phyloP scores from a whole-genome alignment of 179 eudicot species.

The Corrigiola litoralis region DNA sequence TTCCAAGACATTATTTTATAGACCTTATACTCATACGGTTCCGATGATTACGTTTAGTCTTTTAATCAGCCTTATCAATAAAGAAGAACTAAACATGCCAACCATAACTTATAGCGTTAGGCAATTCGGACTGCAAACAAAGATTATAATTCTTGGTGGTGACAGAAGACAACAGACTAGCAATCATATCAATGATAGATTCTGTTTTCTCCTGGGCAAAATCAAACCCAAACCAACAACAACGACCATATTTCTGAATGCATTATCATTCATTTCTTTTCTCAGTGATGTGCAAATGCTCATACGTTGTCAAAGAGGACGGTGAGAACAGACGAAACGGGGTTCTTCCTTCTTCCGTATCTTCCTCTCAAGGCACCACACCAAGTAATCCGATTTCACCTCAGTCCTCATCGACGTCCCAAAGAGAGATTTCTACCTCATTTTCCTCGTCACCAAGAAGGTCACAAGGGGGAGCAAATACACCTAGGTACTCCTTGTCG shows the following conservation, averaged over 20 bases:
- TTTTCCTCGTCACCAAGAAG: slow-evolving; percentile 17
- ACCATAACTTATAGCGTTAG: slow-evolving; percentile 24
- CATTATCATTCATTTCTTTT: slow-evolving; percentile 46
- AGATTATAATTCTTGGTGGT: too few species aligned
- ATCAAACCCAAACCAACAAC: neutral
- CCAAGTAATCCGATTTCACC: slow-evolving; percentile 16
- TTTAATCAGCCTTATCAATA: slow-evolving; percentile 1
- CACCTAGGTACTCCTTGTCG: slow-evolving; percentile 8
- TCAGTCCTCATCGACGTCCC: slow-evolving; percentile 21
- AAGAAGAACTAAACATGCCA: slow-evolving; percentile 28
- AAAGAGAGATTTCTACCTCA: slow-evolving; percentile 15
- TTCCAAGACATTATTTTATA: neutral
- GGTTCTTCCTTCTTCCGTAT: slow-evolving; percentile 13
- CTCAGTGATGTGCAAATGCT: slow-evolving; percentile 50
- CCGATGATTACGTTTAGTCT: slow-evolving; percentile 8
- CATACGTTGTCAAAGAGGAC: slow-evolving; percentile 28
- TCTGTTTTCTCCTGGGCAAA: neutral
- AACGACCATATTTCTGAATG: slow-evolving; percentile 22
- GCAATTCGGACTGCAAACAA: slow-evolving; percentile 5
- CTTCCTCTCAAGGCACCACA: slow-evolving; percentile 23
- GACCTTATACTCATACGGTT: neutral
- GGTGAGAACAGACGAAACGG: slow-evolving; percentile 19
- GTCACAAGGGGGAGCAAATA: slow-evolving; percentile 13
- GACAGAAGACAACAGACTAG: slow-evolving; percentile 5
- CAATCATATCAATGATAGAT: slow-evolving; percentile 11